Evolutionary conservation across 805 yeast species (phyloP), one percentile per base, ranked within the genome.

Genomic region (Komagataella mondaviorum): DNA sequence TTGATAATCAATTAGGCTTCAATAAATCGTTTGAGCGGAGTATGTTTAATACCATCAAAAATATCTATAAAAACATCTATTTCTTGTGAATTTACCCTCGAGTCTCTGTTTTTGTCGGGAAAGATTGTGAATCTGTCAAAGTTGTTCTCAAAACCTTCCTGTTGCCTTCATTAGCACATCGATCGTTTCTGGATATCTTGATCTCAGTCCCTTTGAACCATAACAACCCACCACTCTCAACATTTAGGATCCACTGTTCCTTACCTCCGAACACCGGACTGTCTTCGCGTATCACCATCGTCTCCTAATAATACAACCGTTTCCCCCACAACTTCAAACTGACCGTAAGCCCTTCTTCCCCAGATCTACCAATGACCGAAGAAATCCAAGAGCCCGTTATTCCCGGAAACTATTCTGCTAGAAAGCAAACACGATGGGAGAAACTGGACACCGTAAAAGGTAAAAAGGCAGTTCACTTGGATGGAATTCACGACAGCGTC

Each of bases 401-500:
- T 3, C 70, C 73, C 2, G 81, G 81, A 0, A 78, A 78, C 58
- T 75, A 78, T 55, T 75, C 78, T 54, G 83, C 82, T 1, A 70
- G 83, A 56, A 76, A 73, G 12, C 71, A 70, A 47, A 71, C 71
- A 53, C 65, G 82, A 51, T 78, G 83, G 83, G 63, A 67, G 36
- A 16, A 36, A 10, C 18, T 12, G 12, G 36, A 46, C 16, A 56
- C 56, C 30, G 57, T 57, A 30, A 53, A 55, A 43, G 54, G 55
- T 6, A 49, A 48, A 23, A 2, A 36, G 12, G 23, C 30, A 2
- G 51, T 55, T 23, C 66, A 62, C 46, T 57, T 59, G 3, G 88
- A 81, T 60, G 88, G 83, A 48, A 88, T 88, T 39, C 96, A 88
- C 61, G 75, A 76, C 45, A 70, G 72, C 43, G 70, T 81, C 17